Percentiles rank a stretch among this genome's conserved stretches.
phyloP scores from a whole-genome alignment of 176 grass and related monocot genomes.

The Coix lacrymajobi region DNA sequence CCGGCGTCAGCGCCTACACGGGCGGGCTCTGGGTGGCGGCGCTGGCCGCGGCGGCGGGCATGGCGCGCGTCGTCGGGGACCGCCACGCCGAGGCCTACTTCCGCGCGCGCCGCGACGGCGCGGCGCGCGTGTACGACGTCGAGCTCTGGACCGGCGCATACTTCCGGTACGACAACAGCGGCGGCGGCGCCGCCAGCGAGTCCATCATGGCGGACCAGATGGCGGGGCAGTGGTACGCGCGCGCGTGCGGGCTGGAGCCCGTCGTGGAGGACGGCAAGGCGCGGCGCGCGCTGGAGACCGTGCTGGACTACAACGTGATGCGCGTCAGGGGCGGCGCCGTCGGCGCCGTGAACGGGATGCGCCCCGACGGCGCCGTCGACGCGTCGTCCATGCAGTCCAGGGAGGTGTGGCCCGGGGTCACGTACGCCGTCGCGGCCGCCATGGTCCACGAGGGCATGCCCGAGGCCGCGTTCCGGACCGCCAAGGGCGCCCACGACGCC shows the following conservation, averaged over 20 bases:
- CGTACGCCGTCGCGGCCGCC: slow-evolving; percentile 61
- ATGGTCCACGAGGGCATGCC: slow-evolving; percentile 90
- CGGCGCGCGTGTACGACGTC: slow-evolving; percentile 35
- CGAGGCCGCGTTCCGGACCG: slow-evolving; percentile 65
- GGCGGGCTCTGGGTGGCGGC: slow-evolving; percentile 80
- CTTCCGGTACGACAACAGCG: slow-evolving; percentile 76
- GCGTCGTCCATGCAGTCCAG: slow-evolving; percentile 60
- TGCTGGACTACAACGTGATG: slow-evolving; percentile 81
- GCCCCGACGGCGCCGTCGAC: slow-evolving; percentile 51
- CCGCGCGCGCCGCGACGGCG: slow-evolving; percentile 12
- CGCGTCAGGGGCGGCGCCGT: slow-evolving; percentile 48
- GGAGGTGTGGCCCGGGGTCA: slow-evolving; percentile 85
- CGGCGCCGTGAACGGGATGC: slow-evolving; percentile 82
- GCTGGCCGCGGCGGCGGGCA: slow-evolving; percentile 64
- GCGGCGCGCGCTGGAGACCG: slow-evolving; percentile 38
- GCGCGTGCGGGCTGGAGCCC: slow-evolving; percentile 52
- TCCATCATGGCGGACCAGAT: slow-evolving; percentile 85
- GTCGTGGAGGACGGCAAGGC: slow-evolving; percentile 61
- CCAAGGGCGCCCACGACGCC: slow-evolving; percentile 67
- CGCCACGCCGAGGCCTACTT: slow-evolving; percentile 51
- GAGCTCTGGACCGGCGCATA: slow-evolving; percentile 80
- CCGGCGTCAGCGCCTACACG: slow-evolving; percentile 78
- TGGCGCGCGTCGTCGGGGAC: slow-evolving; percentile 64
- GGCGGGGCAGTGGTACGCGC: slow-evolving; percentile 75
- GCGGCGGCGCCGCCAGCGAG: slow-evolving; percentile 39